Percentiles rank a stretch among this genome's conserved stretches.
These are phyloP conservation scores for Termitomyces heimii DNA, from an alignment of 768 basidiomycete genomes.

Conservation along the genomic window DNA sequence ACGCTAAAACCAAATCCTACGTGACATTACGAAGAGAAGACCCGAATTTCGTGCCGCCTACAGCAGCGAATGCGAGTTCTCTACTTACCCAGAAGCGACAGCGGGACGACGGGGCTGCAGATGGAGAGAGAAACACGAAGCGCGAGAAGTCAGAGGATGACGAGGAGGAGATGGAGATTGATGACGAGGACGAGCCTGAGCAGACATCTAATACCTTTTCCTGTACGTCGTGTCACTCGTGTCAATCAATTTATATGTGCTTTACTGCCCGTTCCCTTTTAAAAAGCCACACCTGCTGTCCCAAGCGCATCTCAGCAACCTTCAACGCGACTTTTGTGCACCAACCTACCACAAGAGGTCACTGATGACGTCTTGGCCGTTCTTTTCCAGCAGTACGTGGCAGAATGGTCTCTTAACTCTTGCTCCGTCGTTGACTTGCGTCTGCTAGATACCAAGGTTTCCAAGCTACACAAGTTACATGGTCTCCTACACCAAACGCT, in stretches of 20 bases:
- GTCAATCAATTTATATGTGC: constrained; percentile 19
- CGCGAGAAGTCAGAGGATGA: constrained; percentile 67
- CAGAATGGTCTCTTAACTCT: not conserved
- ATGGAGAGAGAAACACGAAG: constrained; percentile 55
- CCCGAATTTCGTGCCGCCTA: constrained; percentile 73
- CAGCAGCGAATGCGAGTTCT: constrained; percentile 52
- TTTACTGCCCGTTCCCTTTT: constrained; percentile 22
- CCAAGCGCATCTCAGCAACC: constrained; percentile 48
- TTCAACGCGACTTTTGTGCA: constrained; percentile 63
- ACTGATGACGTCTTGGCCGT: constrained; percentile 82
- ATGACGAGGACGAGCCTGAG: constrained; percentile 72
- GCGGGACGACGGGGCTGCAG: constrained; percentile 56
- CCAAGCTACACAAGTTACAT: constrained; percentile 61
- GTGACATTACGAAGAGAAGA: constrained; percentile 78
- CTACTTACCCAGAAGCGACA: constrained; percentile 49
- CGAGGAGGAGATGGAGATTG: constrained; percentile 92
- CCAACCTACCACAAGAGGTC: constrained; percentile 88
- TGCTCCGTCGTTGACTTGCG: not conserved
- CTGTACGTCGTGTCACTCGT: constrained; percentile 38
- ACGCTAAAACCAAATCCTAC: constrained; percentile 86
- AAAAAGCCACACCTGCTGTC: constrained; percentile 30
- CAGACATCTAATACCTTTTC: constrained; percentile 30
- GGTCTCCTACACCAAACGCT: constrained; percentile 63
- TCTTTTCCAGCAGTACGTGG: constrained; percentile 84
- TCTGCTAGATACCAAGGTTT: constrained; percentile 75